Evolutionary conservation across 2,329 filamentous ascomycete genomes (phyloP), one percentile per base, ranked within the genome.

Genomic region (Sclerotinia minor): DNA sequence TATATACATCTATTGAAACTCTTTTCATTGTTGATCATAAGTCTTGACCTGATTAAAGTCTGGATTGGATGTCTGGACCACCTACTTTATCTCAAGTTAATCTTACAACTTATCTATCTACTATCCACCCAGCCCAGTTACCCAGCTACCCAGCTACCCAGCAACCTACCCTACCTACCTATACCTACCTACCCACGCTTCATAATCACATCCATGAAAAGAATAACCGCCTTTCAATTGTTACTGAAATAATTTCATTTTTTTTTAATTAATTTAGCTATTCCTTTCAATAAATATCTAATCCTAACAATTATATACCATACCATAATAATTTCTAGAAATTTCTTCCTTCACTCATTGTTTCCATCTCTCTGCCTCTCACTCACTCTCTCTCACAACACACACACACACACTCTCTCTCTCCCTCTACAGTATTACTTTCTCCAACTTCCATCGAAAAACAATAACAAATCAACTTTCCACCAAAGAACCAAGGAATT

Each of bases 281-380:
- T 58, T 44, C 54, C 54, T 58, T 58, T 44, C n/a, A 26, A 35
- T 35, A 9, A 26, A 26, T 1, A 41, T 57, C 35, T 6, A 26
- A 26, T 55, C 35, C 17, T 41, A 15, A 5, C 4, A 41, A 41
- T 38, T n/a, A 17, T 19, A 24, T 35, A 6, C 13, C 53, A n/a
- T 13, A n/a, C n/a, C n/a, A n/a, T n/a, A n/a, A n/a, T n/a, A 1
- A n/a, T 52, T 15, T 52, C 11, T 26, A 52, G 21, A 26, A 38
- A 44, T 58, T 58, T 26, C 35, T 44, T 26, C 35, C 54, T 58
- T 58, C 29, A 57, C 54, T 57, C 54, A 41, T 41, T 44, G 7
- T 5, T 38, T 9, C 7, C 29, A 41, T 38, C n/a, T 41, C 15
- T 19, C 35, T 8, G 5, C 41, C 13, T 19, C 54, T 41, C 54